Base-by-base conservation (phyloP, 805 yeast species). In the Nakazawaea peltata region DNA sequence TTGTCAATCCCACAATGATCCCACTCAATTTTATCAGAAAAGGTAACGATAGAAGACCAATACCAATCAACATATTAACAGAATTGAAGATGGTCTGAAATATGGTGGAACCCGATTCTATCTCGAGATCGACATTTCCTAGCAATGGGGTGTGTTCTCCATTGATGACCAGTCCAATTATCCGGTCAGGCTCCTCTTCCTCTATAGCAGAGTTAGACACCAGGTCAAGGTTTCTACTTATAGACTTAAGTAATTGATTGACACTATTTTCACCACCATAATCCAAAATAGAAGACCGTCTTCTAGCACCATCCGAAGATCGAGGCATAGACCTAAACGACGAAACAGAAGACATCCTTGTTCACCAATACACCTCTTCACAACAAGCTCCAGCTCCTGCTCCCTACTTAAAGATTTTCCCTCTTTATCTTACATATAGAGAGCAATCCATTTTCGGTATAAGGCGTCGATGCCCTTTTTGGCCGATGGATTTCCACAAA, bases 61-160 rank as follows among this genome's bases (percentile, higher is more conserved):
- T 71, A 0, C 94, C 94, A 43, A 83, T 74, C 19, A 83, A 57
- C 0, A 81, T 81, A 50, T 83, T 83, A 32, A 82, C 76, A 1
- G 88, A 77, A 46, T 83, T 83, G 63, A 82, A 81, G 4, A 80
- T 60, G 0, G 94, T 82, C 51, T 82, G 94, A 1, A 82, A 74
- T 0, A 75, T 76, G 0, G 92, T 83, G 6, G 80, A 72, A 8
- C 10, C 12, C 8, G 34, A 31, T 9, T 8, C 19, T 7, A 9
- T 5, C 12, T 31, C 34, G 7, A 8, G 10, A 7, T 21, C 23
- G 10, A 8, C 23, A 21, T 21, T 10, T 21, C 7, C 10, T 10
- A 21, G 10, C 7, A 10, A 7, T 21, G 23, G 10, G 10, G 7
- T 10, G 7, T 21, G 23, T 21, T 10, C 23, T 8, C 10, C 23